Evolutionary conservation across 352 stramenopile species (phyloP), one percentile per base, ranked within the genome.

Genomic region (Plasmopara halstedii): DNA sequence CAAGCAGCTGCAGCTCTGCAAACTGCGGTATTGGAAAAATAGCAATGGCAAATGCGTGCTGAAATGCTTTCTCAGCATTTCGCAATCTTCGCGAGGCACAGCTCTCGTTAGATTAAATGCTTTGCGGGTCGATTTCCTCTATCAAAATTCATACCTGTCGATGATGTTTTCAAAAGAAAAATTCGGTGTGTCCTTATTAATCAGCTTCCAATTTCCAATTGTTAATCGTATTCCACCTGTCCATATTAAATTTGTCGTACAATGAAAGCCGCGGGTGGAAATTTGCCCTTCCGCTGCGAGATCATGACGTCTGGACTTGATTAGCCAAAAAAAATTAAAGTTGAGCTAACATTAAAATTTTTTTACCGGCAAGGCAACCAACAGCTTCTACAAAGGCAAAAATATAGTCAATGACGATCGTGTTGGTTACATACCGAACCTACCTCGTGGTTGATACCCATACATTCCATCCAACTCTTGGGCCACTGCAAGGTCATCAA

Each of bases 191-290:
- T 67, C 58, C 48, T 70, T 72, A 51, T 67, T 59, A 15, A 82
- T 53, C 0, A 82, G 34, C 70, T 82, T 10, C n/a, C 6, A 54
- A 22, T 22, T 41, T 21, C 2, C 19, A 11, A n/a, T n/a, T n/a
- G n/a, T n/a, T n/a, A n/a, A n/a, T n/a, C n/a, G n/a, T n/a, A n/a
- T n/a, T n/a, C n/a, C n/a, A n/a, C n/a, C n/a, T n/a, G n/a, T n/a
- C n/a, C n/a, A 29, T n/a, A 11, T 17, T 17, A 33, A 34, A 29
- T 17, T 19, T 0, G 42, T 10, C 13, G 8, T 33, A 84, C 76
- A 67, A 83, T 79, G 46, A 86, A 88, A 6, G 76, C 73, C 3
- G 85, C 70, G 8, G 76, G 73, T 20, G 76, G 73, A 35, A 79
- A 88, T 38, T 72, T 64, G 13, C 64, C 64, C 46, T 85, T 83